A percentile compares a stretch with the other conserved stretches of the same genome.
phyloP scores from a whole-genome alignment of 129 eudicot genomes.

The Pittosporum tobira region DNA sequence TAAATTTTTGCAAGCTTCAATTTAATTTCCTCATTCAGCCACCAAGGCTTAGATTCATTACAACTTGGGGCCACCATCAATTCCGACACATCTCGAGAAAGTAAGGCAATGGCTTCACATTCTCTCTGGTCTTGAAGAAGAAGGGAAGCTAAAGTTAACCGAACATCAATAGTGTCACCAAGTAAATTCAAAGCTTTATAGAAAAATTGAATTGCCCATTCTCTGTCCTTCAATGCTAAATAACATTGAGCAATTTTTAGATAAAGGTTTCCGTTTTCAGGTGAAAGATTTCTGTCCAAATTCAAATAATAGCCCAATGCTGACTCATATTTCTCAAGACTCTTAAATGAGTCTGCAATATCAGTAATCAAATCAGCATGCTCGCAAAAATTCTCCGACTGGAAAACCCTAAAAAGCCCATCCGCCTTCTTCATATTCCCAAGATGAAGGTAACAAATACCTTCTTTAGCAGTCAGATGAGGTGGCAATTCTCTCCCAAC shows the following conservation, averaged over 20 bases:
- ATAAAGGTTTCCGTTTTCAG: neutral
- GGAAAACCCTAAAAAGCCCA: neutral
- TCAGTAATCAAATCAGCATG: neutral
- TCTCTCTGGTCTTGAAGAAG: slow-evolving; percentile 4
- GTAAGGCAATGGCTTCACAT: slow-evolving; percentile 7
- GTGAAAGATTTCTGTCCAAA: neutral
- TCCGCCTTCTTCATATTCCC: slow-evolving; percentile 3
- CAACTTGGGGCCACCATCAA: neutral
- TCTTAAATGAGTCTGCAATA: neutral
- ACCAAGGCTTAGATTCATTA: neutral
- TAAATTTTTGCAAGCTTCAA: slow-evolving; percentile 5
- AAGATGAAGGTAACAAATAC: neutral
- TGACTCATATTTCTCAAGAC: slow-evolving; percentile 5
- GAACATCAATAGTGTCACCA: neutral
- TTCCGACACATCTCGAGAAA: neutral
- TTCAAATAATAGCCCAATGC: neutral
- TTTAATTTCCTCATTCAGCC: neutral
- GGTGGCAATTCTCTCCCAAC: slow-evolving; percentile 4
- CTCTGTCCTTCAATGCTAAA: neutral
- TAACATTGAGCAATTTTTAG: slow-evolving; percentile 3
- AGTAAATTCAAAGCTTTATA: slow-evolving; percentile 7
- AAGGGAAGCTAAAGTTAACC: slow-evolving; percentile 2
- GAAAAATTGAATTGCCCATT: neutral
- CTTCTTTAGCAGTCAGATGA: slow-evolving; percentile 3
- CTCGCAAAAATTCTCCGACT: neutral